Conservation (phyloP, 345 rosid species). For the Populus alba region DNA sequence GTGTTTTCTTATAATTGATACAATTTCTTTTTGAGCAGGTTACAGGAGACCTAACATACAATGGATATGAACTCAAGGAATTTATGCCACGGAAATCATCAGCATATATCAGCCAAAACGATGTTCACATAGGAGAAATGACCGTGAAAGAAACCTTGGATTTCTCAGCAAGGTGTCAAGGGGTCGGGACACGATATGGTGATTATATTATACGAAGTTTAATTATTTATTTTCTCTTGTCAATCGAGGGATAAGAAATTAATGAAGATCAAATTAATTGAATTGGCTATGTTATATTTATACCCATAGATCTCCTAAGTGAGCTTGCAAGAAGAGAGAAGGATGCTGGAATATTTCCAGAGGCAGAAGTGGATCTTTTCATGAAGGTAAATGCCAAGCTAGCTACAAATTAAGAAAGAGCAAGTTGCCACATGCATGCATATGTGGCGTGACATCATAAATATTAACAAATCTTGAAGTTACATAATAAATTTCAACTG, state of each 20-base stretch:
- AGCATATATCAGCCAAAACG: conserved; percentile 90
- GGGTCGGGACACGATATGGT: conserved; percentile 89
- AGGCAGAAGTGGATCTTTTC: conserved; percentile 88
- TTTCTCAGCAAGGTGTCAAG: conserved; percentile 92
- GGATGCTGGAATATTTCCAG: conserved; percentile 75
- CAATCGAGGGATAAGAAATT: not conserved
- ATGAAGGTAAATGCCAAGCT: conserved; percentile 56
- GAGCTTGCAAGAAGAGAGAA: conserved; percentile 84
- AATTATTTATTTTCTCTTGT: not conserved
- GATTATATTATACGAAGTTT: conserved; percentile 4
- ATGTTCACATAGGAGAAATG: conserved; percentile 83
- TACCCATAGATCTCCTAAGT: conserved; percentile 52
- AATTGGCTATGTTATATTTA: not conserved
- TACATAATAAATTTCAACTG: not conserved
- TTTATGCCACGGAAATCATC: conserved; percentile 84
- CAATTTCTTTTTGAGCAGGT: conserved; percentile 35
- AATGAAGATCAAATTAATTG: not conserved
- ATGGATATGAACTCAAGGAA: conserved; percentile 62
- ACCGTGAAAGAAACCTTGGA: conserved; percentile 91
- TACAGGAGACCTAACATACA: conserved; percentile 61
- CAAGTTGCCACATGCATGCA: not conserved
- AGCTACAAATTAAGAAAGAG: not conserved
- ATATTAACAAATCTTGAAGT: not conserved
- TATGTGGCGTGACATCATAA: too few relatives aligned
- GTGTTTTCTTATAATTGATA: not conserved